Evolutionary conservation across 163 green algal genomes (phyloP), one percentile per base, ranked within the genome.

Genomic region (Scenedesmus sp.): DNA sequence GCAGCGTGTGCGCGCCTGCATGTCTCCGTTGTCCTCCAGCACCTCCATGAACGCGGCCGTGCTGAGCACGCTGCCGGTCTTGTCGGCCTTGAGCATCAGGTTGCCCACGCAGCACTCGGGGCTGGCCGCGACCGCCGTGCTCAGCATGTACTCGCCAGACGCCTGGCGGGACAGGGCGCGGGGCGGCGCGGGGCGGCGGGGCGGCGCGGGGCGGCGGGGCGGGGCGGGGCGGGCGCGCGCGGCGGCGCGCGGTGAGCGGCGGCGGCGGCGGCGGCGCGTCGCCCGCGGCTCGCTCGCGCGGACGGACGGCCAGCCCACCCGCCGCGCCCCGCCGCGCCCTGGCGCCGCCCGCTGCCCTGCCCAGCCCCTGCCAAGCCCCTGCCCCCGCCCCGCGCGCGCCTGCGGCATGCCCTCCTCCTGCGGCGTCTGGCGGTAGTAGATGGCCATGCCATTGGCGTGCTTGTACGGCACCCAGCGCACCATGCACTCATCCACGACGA

Each of bases 141-240:
- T 65, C 45, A 80, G 60, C 73, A 80, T 80, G 73, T 80, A 80
- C 47, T 80, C 73, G 22, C 73, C 73, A 72, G 73, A 72, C 2
- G 60, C 73, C 73, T 80, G 47, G 50, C 42, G 51, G 24, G 36
- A 26, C 44, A 47, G 15, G 29, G 39, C n/a, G n/a, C n/a, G n/a
- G n/a, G n/a, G n/a, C n/a, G n/a, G 47, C 47, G 17, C 47, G 39
- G 7, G 39, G 39, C 39, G 10, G 39, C 7, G 51, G n/a, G 51
- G 6, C 51, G 51, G 51, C 51, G 18, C 9, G 51, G 22, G 51
- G 6, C 51, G 51, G 51, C 51, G 10, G 39, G 39, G 39, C 7
- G 39, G 7, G 39, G 39, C 39, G 10, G 39, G 39, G n/a, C n/a
- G n/a, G n/a, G n/a, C n/a, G n/a, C n/a, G n/a, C n/a, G n/a, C n/a